phyloP scores from a whole-genome alignment of 768 basidiomycete species.

The Kwoniella bestiolae region DNA sequence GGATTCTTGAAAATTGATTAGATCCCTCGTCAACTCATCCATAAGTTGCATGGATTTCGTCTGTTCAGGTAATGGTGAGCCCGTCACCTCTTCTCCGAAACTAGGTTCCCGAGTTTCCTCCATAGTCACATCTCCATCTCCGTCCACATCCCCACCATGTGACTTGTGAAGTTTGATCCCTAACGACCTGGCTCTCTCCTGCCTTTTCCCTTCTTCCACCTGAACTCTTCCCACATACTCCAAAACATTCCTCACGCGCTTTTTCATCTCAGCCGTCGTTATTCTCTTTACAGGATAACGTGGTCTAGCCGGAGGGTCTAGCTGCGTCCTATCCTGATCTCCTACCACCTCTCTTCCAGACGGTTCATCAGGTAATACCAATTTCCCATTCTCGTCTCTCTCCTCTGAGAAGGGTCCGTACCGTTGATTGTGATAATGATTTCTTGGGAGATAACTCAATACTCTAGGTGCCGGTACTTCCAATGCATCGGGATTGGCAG shows the following conservation, averaged over 20 bases:
- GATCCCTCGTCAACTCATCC: slow-evolving; percentile 88
- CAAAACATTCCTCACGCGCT: slow-evolving; percentile 83
- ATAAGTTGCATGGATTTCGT: slow-evolving; percentile 63
- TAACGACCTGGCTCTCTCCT: slow-evolving; percentile 45
- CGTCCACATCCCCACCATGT: not conserved
- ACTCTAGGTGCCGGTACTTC: slow-evolving; percentile 46
- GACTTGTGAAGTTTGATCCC: slow-evolving; percentile 34
- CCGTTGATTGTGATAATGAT: slow-evolving; percentile 44
- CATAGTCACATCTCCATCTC: slow-evolving; percentile 23
- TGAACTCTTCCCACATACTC: slow-evolving; percentile 88
- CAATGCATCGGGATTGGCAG: slow-evolving; percentile 65
- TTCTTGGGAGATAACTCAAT: slow-evolving; percentile 32
- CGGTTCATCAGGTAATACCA: slow-evolving; percentile 37
- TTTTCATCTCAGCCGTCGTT: slow-evolving; percentile 98
- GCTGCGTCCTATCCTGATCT: slow-evolving; percentile 32
- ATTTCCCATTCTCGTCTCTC: slow-evolving; percentile 33
- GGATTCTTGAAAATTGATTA: slow-evolving; percentile 84
- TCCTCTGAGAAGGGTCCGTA: slow-evolving; percentile 50
- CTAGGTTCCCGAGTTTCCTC: not conserved
- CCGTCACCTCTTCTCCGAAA: not conserved
- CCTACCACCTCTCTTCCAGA: slow-evolving; percentile 30
- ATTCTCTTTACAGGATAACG: slow-evolving; percentile 92
- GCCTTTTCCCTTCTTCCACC: slow-evolving; percentile 46
- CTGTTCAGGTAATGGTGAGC: slow-evolving; percentile 63
- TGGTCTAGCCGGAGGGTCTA: slow-evolving; percentile 65